Percentiles rank a stretch among this genome's conserved stretches.
Evolutionary conservation across 2,329 filamentous ascomycete species (phyloP).

Genomic region (Epichloe aotearoae): DNA sequence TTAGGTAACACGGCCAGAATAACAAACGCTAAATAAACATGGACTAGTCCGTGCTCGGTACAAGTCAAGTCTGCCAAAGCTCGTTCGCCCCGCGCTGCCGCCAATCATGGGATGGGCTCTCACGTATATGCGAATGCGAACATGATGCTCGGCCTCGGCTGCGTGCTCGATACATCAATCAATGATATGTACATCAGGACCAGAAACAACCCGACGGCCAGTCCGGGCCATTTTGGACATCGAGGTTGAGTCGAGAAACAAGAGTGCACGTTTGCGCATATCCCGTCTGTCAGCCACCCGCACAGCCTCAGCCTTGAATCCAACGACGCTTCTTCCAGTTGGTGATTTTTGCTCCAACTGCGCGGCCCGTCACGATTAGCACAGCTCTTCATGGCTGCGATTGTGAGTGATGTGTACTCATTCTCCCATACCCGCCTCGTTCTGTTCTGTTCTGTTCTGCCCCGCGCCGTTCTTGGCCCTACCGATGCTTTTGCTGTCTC

Average conservation of each 20-base stretch:
- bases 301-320: background rate
- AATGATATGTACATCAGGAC: no score
- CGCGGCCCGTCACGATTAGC: background rate
- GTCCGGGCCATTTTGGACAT: no score
- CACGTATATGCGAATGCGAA: background rate
- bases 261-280: no score
- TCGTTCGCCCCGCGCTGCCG: background rate
- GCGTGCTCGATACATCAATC: background rate
- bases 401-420: slow-evolving; percentile 15
- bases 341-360: slow-evolving; percentile 1
- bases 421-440: background rate
- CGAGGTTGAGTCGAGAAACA: no score
- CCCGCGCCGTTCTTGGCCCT: background rate
- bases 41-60: no score
- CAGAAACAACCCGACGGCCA: no score
- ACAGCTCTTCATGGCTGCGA: slow-evolving; percentile 21
- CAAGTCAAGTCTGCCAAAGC: background rate
- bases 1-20: no score
- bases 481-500: background rate
- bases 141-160: slow-evolving; percentile 2
- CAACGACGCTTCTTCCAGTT: background rate
- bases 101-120: slow-evolving; percentile 1
- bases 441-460: background rate
- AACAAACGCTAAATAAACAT: no score
- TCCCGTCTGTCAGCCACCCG: no score